phyloP scores from a whole-genome alignment of 2,329 filamentous ascomycete genomes.

The Aspergillus persii region DNA sequence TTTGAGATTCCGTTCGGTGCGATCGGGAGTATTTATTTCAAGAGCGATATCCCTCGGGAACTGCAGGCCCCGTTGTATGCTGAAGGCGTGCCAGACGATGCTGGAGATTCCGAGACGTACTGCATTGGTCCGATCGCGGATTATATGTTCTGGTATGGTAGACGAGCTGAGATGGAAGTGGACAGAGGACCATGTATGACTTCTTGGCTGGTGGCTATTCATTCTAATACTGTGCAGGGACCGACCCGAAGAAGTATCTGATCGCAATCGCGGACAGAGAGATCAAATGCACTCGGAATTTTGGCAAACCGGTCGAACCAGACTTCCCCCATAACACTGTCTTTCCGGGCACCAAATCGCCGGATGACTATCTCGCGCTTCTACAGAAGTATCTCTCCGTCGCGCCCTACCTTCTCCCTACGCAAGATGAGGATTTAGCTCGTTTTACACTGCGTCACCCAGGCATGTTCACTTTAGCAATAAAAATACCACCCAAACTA shows the following conservation, averaged over 20 bases:
- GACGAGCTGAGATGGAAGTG: constrained; percentile 16
- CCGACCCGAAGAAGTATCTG: constrained; percentile 15
- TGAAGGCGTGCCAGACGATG: constrained; percentile 1
- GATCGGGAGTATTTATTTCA: constrained; percentile 22
- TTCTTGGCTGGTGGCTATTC: constrained; percentile 5
- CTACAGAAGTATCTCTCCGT: constrained; percentile 23
- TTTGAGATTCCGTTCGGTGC: constrained; percentile 18
- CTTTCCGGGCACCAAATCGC: constrained; percentile 17
- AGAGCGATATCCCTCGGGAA: constrained; percentile 11
- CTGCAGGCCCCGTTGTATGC: constrained; percentile 17
- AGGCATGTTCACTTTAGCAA: constrained; percentile 12
- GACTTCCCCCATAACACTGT: constrained; percentile 22
- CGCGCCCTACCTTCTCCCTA: constrained; percentile 21
- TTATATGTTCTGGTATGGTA: constrained; percentile 29
- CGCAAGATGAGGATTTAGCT: constrained; percentile 8
- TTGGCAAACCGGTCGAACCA: constrained; percentile 18
- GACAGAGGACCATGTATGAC: constrained; percentile 23
- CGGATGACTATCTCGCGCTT: constrained; percentile 17
- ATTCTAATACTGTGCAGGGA: constrained; percentile 9
- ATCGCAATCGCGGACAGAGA: constrained; percentile 18
- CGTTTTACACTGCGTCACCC: constrained; percentile 22
- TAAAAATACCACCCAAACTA: too few relatives aligned
- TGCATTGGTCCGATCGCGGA: constrained; percentile 24
- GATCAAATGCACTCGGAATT: constrained; percentile 15
- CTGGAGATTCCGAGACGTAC: constrained; percentile 15